Evolutionary conservation across 2,329 filamentous ascomycete species (phyloP), one percentile per base, ranked within the genome.

Genomic region (Trichocomaceae sp.): DNA sequence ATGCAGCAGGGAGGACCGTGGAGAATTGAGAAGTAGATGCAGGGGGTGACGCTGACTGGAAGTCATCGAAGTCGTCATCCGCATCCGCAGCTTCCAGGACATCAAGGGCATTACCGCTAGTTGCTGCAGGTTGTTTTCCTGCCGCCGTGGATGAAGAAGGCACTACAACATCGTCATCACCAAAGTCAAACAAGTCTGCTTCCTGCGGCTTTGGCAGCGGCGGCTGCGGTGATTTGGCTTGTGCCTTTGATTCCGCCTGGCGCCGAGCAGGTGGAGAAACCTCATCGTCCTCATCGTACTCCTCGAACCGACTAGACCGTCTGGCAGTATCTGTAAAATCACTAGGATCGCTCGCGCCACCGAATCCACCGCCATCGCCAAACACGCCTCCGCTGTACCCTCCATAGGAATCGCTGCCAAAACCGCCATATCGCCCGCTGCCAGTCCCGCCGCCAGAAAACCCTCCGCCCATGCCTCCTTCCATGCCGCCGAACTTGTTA

Each of bases 11-110:
- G 20, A 70, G 60, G 45, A 77, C 70, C 13, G 48, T 26, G 15
- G 65, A 61, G 52, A 75, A 70, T 31, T 70, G 67, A 50, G 68
- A 66, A 20, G 69, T 66, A 7, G 69, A 57, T 19, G 68, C 63
- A 50, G 64, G 60, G 45, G 67, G 71, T 13, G 77, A 66, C 23
- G 83, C 75, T 2, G 87, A 77, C 13, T 92, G 92, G 19, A 90
- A 95, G 71, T 96, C 90, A 78, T 97, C 97, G 67, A 99, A 93
- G 67, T 97, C 93, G 60, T 96, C 93, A 60, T 96, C 92, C 50
- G 83, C 84, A 42, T 72, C 72, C 15, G 72, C 65, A 44, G 74
- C 68, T 26, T 69, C 64, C 48, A 84, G 67, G 15, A 77, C 72
- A 45, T 76, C 75, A 48, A 83, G 62, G 13, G 75, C 76, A 42